These are phyloP conservation scores for Fomitopsis palustris DNA, from an alignment of 1,284 basidiomycete genomes.

Conservation along the genomic window DNA sequence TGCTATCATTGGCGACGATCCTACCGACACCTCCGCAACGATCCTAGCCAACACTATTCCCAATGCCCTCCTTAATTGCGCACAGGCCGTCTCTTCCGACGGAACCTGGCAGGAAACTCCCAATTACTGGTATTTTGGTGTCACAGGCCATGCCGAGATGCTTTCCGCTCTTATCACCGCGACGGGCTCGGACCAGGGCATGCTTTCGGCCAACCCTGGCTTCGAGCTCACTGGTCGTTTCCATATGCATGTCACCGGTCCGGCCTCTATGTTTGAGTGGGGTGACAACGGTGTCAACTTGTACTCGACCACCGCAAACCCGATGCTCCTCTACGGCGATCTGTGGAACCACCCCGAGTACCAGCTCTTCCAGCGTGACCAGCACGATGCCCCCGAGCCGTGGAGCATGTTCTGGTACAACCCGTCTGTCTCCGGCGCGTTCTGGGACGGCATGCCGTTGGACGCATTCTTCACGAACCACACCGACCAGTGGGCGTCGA, in stretches of 20 bases:
- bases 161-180: slow-evolving; percentile 80
- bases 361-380: slow-evolving; percentile 91
- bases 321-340: slow-evolving; percentile 69
- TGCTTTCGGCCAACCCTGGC: slow-evolving; percentile 69
- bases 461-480: slow-evolving; percentile 79
- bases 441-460: slow-evolving; percentile 84
- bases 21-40: slow-evolving; percentile 64
- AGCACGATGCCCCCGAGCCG: slow-evolving; percentile 82
- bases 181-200: slow-evolving; percentile 78
- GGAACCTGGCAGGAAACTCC: slow-evolving; percentile 96
- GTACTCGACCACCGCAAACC: slow-evolving; percentile 79
- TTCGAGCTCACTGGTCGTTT: slow-evolving; percentile 78
- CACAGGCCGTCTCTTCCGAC: slow-evolving; percentile 58
- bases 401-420: slow-evolving; percentile 99
- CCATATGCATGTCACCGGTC: slow-evolving; percentile 89
- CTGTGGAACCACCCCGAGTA: slow-evolving; percentile 71
- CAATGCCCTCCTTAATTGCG: slow-evolving; percentile 84
- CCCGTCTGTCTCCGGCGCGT: slow-evolving; percentile 78
- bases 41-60: slow-evolving; percentile 68
- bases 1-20: slow-evolving; percentile 87
- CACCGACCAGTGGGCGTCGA: slow-evolving; percentile 83
- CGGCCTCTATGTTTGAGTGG: slow-evolving; percentile 87
- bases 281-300: slow-evolving; percentile 97
- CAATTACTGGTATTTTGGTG: slow-evolving; percentile 97
- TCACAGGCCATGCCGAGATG: slow-evolving; percentile 93